Conservation (phyloP, 805 yeast genomes). For the Hanseniaspora nectarophila region DNA sequence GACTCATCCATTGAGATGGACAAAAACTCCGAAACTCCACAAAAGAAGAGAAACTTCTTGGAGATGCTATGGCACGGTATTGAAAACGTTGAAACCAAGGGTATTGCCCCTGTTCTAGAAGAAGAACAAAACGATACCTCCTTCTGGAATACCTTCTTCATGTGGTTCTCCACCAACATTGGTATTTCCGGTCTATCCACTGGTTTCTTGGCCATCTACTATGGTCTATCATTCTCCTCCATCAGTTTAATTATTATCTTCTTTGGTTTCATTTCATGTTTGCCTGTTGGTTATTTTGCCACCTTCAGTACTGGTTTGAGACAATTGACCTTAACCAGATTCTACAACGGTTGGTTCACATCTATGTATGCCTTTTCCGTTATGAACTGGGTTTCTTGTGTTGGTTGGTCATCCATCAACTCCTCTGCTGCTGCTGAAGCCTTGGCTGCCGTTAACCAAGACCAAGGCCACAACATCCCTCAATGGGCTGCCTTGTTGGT, state of each 20-base stretch:
- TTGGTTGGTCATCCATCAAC: constrained; percentile 93
- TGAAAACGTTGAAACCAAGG: constrained; percentile 15
- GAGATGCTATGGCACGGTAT: constrained; percentile 13
- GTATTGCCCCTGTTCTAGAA: constrained; percentile 45
- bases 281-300: constrained; percentile 74
- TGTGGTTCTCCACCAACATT: constrained; percentile 88
- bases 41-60: constrained; percentile 6
- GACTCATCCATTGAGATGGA: neutral
- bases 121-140: constrained; percentile 34
- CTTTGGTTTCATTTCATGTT: constrained; percentile 60
- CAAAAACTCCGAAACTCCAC: neutral
- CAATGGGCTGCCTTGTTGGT: constrained; percentile 86
- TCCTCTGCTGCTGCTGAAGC: constrained; percentile 82
- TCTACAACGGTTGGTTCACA: constrained; percentile 60
- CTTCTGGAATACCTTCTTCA: constrained; percentile 40
- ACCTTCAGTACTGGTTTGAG: constrained; percentile 82
- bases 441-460: constrained; percentile 58
- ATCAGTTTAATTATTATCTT: constrained; percentile 55
- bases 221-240: constrained; percentile 63
- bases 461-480: constrained; percentile 42
- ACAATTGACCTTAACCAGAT: constrained; percentile 74
- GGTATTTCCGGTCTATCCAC: constrained; percentile 76
- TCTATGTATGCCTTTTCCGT: constrained; percentile 60
- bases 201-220: constrained; percentile 57
- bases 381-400: constrained; percentile 71